These are phyloP conservation scores for Pontederia paniculata DNA, from an alignment of 176 grass and related monocot species.

Conservation along the genomic window DNA sequence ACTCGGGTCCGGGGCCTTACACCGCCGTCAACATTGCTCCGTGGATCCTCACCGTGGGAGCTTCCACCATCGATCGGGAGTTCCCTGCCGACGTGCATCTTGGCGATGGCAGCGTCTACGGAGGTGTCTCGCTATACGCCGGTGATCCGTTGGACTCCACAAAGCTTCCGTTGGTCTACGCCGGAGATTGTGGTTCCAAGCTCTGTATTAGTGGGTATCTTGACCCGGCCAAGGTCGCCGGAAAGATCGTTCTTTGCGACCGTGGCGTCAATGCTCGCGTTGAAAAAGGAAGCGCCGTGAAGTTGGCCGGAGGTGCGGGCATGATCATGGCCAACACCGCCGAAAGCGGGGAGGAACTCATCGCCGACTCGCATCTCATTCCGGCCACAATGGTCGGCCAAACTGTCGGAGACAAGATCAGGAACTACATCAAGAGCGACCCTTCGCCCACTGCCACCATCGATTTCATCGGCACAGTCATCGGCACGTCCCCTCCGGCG, in stretches of 20 bases:
- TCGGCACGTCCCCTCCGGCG: constrained; percentile 39
- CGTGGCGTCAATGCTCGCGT: constrained; percentile 53
- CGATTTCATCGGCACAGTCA: constrained; percentile 56
- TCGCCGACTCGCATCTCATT: constrained; percentile 82
- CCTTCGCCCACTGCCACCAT: constrained; percentile 69
- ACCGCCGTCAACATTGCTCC: constrained; percentile 65
- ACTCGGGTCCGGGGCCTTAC: constrained; percentile 49
- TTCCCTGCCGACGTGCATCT: constrained; percentile 58
- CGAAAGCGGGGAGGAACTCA: constrained; percentile 66
- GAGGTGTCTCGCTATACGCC: constrained; percentile 54
- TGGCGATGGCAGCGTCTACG: constrained; percentile 37
- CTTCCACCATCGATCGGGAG: constrained; percentile 60
- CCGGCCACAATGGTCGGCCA: constrained; percentile 70
- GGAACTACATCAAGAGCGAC: constrained; percentile 35
- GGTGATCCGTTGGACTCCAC: constrained; percentile 33
- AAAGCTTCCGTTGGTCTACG: constrained; percentile 41
- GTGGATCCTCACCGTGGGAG: constrained; percentile 77
- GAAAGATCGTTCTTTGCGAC: constrained; percentile 71
- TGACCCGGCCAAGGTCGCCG: constrained; percentile 39
- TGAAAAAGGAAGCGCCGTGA: constrained; percentile 53
- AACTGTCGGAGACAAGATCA: constrained; percentile 56
- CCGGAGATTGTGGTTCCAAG: constrained; percentile 43
- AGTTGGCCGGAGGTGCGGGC: constrained; percentile 39
- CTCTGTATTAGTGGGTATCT: constrained; percentile 29
- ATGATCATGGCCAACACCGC: constrained; percentile 75